Evolutionary conservation across 768 basidiomycete species (phyloP).

Genomic region (Pleurotus pulmonarius): DNA sequence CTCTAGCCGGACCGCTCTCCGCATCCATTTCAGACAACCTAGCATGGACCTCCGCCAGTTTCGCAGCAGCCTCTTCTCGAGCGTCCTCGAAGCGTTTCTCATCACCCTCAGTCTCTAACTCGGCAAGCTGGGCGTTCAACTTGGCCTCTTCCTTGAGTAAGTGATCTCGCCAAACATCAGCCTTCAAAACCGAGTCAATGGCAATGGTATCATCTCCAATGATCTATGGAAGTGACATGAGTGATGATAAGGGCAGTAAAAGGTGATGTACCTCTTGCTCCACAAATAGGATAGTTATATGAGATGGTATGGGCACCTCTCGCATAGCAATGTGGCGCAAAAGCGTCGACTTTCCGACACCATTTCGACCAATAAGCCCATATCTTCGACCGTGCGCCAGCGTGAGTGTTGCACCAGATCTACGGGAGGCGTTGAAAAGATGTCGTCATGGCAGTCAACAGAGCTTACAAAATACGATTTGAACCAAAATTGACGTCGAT

Average conservation of each 20-base stretch:
- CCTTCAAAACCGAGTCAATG: constrained; percentile 93
- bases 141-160: constrained; percentile 79
- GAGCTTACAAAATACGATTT: constrained; percentile 77
- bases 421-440: constrained; percentile 21
- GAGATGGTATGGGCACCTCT: constrained; percentile 88
- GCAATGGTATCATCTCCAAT: constrained; percentile 91
- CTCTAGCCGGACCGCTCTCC: constrained; percentile 92
- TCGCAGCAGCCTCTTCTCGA: constrained; percentile 76
- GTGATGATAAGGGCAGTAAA: background rate
- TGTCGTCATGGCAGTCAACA: background rate
- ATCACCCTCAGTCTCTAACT: constrained; percentile 70
- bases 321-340: constrained; percentile 92
- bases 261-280: constrained; percentile 78
- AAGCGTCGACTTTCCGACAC: constrained; percentile 96
- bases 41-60: constrained; percentile 86
- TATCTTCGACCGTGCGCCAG: constrained; percentile 88
- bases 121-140: constrained; percentile 69
- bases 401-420: constrained; percentile 82
- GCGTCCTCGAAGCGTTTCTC: constrained; percentile 82
- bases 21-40: constrained; percentile 97
- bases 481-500: constrained; percentile 98
- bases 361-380: constrained; percentile 88
- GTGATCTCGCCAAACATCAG: constrained; percentile 98
- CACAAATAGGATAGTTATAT: constrained; percentile 96
- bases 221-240: constrained; percentile 44